These are phyloP conservation scores for Plasmodium yoelii DNA, from an alignment of 169 alveolate genomes.

Conservation along the genomic window DNA sequence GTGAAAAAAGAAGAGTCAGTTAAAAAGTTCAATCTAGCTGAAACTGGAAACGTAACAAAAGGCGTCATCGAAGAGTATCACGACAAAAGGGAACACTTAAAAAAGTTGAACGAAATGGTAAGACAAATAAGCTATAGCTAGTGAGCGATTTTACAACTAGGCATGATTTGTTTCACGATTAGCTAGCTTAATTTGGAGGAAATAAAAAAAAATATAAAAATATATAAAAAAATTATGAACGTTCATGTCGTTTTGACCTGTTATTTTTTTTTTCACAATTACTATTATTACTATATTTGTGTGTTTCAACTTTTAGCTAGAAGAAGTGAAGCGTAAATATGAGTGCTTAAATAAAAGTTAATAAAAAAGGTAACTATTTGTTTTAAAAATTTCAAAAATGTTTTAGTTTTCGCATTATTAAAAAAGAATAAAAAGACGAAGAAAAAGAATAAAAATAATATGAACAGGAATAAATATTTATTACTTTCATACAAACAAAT, in stretches of 20 bases:
- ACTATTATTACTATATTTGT: not conserved
- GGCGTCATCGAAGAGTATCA: conserved; percentile 42
- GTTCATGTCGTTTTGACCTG: not conserved
- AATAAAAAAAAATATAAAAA: too few species aligned
- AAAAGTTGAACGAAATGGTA: conserved; percentile 33
- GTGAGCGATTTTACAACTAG: too few species aligned
- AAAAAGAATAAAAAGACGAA: not conserved
- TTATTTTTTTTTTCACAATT: not conserved
- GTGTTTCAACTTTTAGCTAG: conserved; percentile 2
- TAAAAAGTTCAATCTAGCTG: conserved; percentile 32
- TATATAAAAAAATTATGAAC: not conserved
- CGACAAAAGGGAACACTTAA: conserved; percentile 23
- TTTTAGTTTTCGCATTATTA: not conserved
- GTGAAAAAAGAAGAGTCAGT: conserved; percentile 62
- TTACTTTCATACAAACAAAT: not conserved
- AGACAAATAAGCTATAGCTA: not conserved
- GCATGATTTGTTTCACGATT: not conserved
- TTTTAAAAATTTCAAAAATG: not conserved
- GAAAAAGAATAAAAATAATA: not conserved
- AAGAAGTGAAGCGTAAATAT: conserved; percentile 7
- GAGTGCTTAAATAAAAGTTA: conserved; percentile 2
- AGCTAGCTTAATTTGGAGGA: not conserved
- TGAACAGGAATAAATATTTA: not conserved
- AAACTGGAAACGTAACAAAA: conserved; percentile 21
- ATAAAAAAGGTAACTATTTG: not conserved